phyloP scores from a whole-genome alignment of 148 eudicot species.

The Silene uniflora region DNA sequence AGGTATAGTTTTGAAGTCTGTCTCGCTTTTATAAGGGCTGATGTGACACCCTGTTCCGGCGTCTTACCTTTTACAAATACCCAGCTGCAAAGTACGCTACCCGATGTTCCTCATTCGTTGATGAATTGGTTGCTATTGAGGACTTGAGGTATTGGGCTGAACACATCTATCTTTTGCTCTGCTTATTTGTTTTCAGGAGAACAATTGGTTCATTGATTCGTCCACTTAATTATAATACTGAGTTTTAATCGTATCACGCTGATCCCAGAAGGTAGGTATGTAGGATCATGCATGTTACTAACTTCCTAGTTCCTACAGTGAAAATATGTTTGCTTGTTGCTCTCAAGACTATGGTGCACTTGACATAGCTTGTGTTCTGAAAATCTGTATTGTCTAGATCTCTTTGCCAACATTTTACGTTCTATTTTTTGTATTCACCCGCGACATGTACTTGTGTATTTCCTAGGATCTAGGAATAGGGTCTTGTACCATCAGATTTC shows the following conservation, averaged over 20 bases:
- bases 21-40: slow-evolving; percentile 1
- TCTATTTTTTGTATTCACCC: too few species aligned
- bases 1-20: slow-evolving; percentile 32
- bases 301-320: too few species aligned
- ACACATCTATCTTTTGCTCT: neutral
- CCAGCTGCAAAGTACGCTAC: neutral
- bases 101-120: neutral
- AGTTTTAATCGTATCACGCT: neutral
- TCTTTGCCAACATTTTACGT: neutral
- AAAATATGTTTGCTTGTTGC: too few species aligned
- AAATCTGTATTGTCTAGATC: neutral
- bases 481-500: neutral
- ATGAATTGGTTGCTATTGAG: slow-evolving; percentile 10
- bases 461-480: neutral
- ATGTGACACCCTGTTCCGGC: slow-evolving; percentile 2
- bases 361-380: too few species aligned
- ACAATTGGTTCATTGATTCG: too few species aligned
- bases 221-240: too few species aligned
- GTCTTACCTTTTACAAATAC: slow-evolving; percentile 2
- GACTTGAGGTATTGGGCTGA: slow-evolving; percentile 24
- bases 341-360: too few species aligned
- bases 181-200: neutral
- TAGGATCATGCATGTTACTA: too few species aligned
- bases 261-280: too few species aligned
- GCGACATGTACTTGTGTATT: neutral